Evolutionary conservation across 805 yeast species (phyloP).

Genomic region (Aciculoconidium aculeatum): DNA sequence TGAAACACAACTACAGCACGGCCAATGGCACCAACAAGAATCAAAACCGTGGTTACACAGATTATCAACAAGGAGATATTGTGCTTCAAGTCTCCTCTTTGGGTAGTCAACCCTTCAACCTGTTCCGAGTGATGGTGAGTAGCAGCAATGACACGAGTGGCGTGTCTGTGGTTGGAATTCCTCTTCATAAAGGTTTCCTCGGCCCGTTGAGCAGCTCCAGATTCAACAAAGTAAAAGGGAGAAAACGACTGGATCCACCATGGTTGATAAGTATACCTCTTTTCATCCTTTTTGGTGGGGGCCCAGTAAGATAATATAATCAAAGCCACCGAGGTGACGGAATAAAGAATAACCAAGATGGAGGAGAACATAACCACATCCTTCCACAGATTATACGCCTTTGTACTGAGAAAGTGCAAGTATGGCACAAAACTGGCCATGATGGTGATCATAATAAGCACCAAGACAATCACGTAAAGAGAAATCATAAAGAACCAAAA

Average conservation of each 20-base stretch:
- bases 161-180: constrained; percentile 17
- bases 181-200: constrained; percentile 16
- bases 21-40: constrained; percentile 10
- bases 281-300: constrained; percentile 17
- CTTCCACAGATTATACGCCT: constrained; percentile 6
- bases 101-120: constrained; percentile 12
- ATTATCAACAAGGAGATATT: constrained; percentile 9
- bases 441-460: constrained; percentile 9
- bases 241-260: constrained; percentile 20
- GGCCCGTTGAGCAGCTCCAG: constrained; percentile 15
- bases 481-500: constrained; percentile 12
- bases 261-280: constrained; percentile 17
- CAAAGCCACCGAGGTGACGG: constrained; percentile 13
- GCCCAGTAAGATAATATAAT: constrained; percentile 15
- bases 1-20: constrained; percentile 9
- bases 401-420: constrained; percentile 5
- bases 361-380: constrained; percentile 9
- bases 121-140: constrained; percentile 15
- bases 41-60: constrained; percentile 8
- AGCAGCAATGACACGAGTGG: constrained; percentile 18
- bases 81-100: constrained; percentile 15
- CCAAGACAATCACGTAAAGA: constrained; percentile 7
- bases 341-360: constrained; percentile 11
- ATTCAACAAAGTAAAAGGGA: constrained; percentile 15
- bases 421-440: constrained; percentile 11